Evolutionary conservation across 2,329 filamentous ascomycete genomes (phyloP), one percentile per base, ranked within the genome.

Genomic region (Cladorrhinum sp.): DNA sequence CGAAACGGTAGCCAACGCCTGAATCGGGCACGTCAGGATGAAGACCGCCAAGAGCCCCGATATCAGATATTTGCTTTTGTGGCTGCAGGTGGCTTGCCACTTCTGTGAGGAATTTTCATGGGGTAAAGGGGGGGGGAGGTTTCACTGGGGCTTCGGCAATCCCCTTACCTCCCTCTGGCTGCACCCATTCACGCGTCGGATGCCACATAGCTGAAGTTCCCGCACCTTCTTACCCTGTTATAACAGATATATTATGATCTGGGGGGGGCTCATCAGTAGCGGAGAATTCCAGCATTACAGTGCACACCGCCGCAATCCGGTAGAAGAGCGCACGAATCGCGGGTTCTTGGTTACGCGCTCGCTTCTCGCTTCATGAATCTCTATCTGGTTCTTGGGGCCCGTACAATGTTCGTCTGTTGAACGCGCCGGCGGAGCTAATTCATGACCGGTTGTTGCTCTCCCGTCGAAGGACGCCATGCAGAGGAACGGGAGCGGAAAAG

Each of bases 51-150:
- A 46, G 53, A 36, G 20, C 14, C 33, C 21, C 23, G 42, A 39
- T 46, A 55, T 39, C 30, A 20, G 52, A 55, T 36, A 33, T 28
- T 55, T 42, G 53, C 30, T 55, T 39, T n/a, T 46, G 53, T 55
- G 53, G 53, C 53, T 55, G 53, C 53, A 55, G 33, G n/a, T 26
- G 53, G 33, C 53, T 55, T 55, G 53, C 23, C 33, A 46, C 53
- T 42, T 57, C 54, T 57, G 54, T 57, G 49, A 26, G 54, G 54
- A 46, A 57, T 57, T 57, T 57, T 57, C 54, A 57, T 24, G 24
- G 12, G 42, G 39, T 14, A 12, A 33, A 21, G 18, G 20, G 39
- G 42, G 42, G 18, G n/a, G 42, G 6, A 10, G 42, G 42, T 46
- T 21, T 20, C 42, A 46, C 7, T 46, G 33, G 21, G 39, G 23